Evolutionary conservation across 345 rosid genomes (phyloP).

Genomic region (Syzygium aqueum): DNA sequence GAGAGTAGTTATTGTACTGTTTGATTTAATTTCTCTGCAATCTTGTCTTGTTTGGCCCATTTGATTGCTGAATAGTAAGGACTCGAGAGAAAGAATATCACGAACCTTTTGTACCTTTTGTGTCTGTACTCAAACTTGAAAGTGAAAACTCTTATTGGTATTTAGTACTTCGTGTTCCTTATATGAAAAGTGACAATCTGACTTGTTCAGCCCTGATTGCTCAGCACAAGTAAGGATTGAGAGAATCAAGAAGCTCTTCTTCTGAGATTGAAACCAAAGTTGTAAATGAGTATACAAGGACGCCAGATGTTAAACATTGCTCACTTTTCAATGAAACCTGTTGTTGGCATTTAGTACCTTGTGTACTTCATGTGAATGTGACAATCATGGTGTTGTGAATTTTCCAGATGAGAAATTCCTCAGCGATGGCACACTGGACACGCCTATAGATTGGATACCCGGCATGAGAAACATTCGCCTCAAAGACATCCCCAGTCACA

Average conservation of each 20-base stretch:
- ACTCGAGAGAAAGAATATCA: background rate
- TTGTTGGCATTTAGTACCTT: background rate
- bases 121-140: background rate
- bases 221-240: background rate
- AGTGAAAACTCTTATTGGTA: background rate
- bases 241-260: background rate
- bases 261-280: background rate
- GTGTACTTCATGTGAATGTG: background rate
- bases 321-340: background rate
- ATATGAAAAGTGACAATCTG: background rate
- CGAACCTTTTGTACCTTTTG: background rate
- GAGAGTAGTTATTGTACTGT: background rate
- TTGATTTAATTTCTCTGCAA: background rate
- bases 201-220: background rate
- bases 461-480: conserved; percentile 6
- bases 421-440: conserved; percentile 2
- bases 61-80: background rate
- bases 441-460: conserved; percentile 3
- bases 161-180: background rate
- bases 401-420: conserved; percentile 5
- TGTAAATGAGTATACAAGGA: background rate
- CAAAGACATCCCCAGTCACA: conserved; percentile 4
- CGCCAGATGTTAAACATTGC: background rate
- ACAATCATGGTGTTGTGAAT: background rate
- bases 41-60: background rate